Evolutionary conservation across 768 basidiomycete species (phyloP).

Genomic region (Coprinopsis marcescibilis): DNA sequence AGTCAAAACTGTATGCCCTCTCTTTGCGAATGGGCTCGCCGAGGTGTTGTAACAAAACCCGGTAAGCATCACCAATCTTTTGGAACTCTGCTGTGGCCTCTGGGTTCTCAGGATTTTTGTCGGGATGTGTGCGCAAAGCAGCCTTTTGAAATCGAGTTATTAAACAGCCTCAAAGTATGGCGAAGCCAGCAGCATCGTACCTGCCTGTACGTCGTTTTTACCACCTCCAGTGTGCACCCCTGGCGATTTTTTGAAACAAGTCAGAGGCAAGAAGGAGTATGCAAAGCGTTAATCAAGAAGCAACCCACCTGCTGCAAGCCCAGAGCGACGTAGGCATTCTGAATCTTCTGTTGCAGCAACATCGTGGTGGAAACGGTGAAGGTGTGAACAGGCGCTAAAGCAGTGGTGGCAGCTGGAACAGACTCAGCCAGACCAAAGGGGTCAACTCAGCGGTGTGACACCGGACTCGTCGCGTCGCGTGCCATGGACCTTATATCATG

Average conservation of each 20-base stretch:
- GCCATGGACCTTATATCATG: conserved; percentile 11
- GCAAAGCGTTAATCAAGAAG: background rate
- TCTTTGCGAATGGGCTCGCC: conserved; percentile 24
- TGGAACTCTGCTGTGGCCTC: conserved; percentile 69
- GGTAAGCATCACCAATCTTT: conserved; percentile 62
- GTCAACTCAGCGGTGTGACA: too few relatives aligned
- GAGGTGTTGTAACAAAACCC: conserved; percentile 50
- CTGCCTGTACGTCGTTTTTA: conserved; percentile 67
- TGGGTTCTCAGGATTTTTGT: conserved; percentile 65
- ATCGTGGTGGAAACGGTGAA: background rate
- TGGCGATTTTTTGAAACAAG: conserved; percentile 20
- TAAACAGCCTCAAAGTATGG: conserved; percentile 3
- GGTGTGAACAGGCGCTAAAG: conserved; percentile 11
- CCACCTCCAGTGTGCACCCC: conserved; percentile 57
- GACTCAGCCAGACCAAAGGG: too few relatives aligned
- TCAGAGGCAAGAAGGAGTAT: background rate
- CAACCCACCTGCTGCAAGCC: background rate
- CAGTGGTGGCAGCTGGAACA: too few relatives aligned
- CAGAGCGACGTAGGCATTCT: background rate
- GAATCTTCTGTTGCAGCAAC: background rate
- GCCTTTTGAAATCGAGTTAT: conserved; percentile 42
- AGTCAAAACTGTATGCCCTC: too few relatives aligned
- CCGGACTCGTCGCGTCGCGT: conserved; percentile 21
- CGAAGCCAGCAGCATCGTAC: conserved; percentile 26
- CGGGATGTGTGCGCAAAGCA: conserved; percentile 67